Evolutionary conservation across 2,329 filamentous ascomycete genomes (phyloP), one percentile per base, ranked within the genome.

Genomic region (Neonectria magnoliae): DNA sequence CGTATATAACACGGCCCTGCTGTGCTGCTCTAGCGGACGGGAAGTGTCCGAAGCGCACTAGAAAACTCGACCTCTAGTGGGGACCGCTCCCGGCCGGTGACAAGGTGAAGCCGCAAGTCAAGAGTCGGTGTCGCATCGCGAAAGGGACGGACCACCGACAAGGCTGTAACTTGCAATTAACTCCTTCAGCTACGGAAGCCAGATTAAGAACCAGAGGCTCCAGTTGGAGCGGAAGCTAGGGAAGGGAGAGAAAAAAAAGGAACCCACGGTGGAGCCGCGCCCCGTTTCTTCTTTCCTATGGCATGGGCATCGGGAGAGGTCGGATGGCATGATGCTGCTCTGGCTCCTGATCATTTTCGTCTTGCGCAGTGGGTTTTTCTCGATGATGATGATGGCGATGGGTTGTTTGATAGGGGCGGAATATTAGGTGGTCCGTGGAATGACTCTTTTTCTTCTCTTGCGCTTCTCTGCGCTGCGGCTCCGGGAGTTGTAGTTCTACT

Each of bases 271-370:
- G 48, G 48, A 33, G 48, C 48, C 48, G 27, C 20, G 9, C 27
- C 7, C 16, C n/a, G 7, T 9, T 41, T 36, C 33, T 36, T 36
- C 11, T 36, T 5, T 36, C 4, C 8, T 22, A 50, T 57, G 60
- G 41, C 38, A 33, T 42, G 50, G 18, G 6, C 16, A 58, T 71
- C 71, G 71, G 71, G 51, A 71, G 60, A 71, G 70, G 60, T 66
- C 71, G 71, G 71, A 61, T 60, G 53, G 41, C 56, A 56, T 25
- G 33, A 53, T 41, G 9, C 27, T 65, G 16, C 41, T 36, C 27
- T 57, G 13, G 38, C 63, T 45, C 38, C 51, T 56, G 31, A 16
- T 56, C 16, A 38, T 64, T 62, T 50, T 55, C 55, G 55, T 57
- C 20, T 20, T 66, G n/a, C 38, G 38, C 36, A n/a, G 36, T 16